Percentiles rank a stretch among this genome's conserved stretches.
phyloP scores from a whole-genome alignment of 805 yeast species.

The Scheffersomyces amazonensis region DNA sequence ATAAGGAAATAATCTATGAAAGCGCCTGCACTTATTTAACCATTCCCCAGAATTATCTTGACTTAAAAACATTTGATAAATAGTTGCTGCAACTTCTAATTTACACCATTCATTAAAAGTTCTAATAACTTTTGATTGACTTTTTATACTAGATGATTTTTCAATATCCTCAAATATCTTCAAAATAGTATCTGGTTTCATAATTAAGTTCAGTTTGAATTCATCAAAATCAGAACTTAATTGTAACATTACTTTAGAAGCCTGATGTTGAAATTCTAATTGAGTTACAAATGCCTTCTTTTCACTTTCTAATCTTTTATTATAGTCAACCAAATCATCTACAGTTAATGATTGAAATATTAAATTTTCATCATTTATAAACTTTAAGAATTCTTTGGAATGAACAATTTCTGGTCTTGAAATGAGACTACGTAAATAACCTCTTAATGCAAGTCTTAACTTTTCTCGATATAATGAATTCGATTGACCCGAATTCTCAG shows the following conservation, averaged over 20 bases:
- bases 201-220: conserved; percentile 53
- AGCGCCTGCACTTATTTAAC: conserved; percentile 62
- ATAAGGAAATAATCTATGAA: conserved; percentile 83
- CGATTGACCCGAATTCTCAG: neutral
- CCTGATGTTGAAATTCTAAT: conserved; percentile 67
- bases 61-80: conserved; percentile 77
- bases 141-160: conserved; percentile 44
- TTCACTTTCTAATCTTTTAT: conserved; percentile 60
- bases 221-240: conserved; percentile 57
- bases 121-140: conserved; percentile 63
- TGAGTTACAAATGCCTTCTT: conserved; percentile 55
- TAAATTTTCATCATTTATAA: conserved; percentile 40
- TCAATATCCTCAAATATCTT: conserved; percentile 68
- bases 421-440: conserved; percentile 58
- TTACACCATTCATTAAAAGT: conserved; percentile 80
- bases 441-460: conserved; percentile 72
- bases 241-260: conserved; percentile 52
- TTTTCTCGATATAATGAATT: conserved; percentile 63
- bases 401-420: conserved; percentile 54
- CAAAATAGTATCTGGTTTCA: conserved; percentile 51
- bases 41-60: conserved; percentile 79
- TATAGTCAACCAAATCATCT: conserved; percentile 53
- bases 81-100: conserved; percentile 78
- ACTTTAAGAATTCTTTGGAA: conserved; percentile 49
- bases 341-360: conserved; percentile 32